Evolutionary conservation across 352 stramenopile genomes (phyloP), one percentile per base, ranked within the genome.

Genomic region (Phytophthora fragariae): DNA sequence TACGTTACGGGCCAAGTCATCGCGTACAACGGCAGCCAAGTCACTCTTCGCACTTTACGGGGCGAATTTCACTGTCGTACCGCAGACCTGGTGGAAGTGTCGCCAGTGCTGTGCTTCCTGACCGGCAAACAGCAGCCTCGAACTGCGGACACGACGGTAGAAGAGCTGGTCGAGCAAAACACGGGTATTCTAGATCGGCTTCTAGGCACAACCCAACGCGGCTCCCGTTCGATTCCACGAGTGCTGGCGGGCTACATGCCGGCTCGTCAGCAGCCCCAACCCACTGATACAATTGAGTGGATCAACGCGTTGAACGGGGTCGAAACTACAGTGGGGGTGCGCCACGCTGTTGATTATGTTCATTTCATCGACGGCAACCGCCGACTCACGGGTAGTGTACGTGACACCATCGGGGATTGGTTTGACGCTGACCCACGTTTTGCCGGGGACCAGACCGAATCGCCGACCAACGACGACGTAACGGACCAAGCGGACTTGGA

Each of bases 341-440:
- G 56, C 1, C 64, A 65, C 35, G 64, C 24, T 11, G 24, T 71
- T 1, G 64, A 71, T 9, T 71, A 50, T 21, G 47, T 19, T 1
- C 19, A 62, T n/a, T 71, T 35, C 24, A 33, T 65, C 2, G 56
- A 65, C 19, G 56, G 33, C 2, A 49, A 61, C 9, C 55, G 24
- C n/a, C 31, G 47, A 5, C 21, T 61, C 0, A 10, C 62, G 14
- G 5, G 12, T 3, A 65, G 41, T 24, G 8, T 57, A 5, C 57
- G 27, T 4, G 10, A 24, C 35, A 61, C 7, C 33, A 65, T 65
- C 17, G 46, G 46, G 14, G 8, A 5, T 3, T 1, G 31, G 1
- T 57, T 57, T 21, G 58, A 65, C 9, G 47, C 46, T n/a, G 58
- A 65, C 27, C 58, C 44, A 27, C 24, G 24, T 27, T 27, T 27